A percentile compares a stretch with the other conserved stretches of the same genome.
phyloP scores from a whole-genome alignment of 805 yeast genomes.

The Barnettozyma californica region DNA sequence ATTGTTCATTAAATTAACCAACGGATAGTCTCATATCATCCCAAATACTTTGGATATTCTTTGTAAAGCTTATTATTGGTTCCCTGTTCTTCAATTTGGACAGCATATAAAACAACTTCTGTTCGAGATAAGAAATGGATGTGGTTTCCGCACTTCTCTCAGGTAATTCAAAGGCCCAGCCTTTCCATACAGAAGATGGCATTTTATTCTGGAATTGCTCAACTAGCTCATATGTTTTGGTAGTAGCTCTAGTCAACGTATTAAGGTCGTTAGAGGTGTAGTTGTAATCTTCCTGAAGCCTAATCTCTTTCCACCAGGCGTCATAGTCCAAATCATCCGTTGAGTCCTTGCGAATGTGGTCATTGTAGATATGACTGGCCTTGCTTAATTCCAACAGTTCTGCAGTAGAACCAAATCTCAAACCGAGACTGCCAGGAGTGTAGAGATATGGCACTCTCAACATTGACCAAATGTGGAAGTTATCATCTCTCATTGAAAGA shows the following conservation, averaged over 20 bases:
- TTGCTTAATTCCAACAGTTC: conserved; percentile 17
- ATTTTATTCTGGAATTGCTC: conserved; percentile 7
- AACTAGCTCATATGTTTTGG: conserved; percentile 19
- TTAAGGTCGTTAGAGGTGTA: conserved; percentile 34
- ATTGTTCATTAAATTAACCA: background rate
- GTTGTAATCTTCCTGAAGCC: conserved; percentile 45
- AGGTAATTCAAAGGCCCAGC: conserved; percentile 21
- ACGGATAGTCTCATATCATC: conserved; percentile 1
- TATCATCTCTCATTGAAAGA: conserved; percentile 39
- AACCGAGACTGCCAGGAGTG: conserved; percentile 40
- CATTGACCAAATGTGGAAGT: conserved; percentile 18
- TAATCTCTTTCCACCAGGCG: conserved; percentile 44
- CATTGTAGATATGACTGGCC: conserved; percentile 4
- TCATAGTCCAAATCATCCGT: conserved; percentile 21
- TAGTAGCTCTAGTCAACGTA: conserved; percentile 27
- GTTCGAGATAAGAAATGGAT: conserved; percentile 8
- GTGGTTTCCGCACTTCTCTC: conserved; percentile 2
- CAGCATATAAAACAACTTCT: conserved; percentile 5
- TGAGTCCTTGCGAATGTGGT: conserved; percentile 9
- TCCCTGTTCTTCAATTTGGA: conserved; percentile 4
- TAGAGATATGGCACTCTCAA: conserved; percentile 53
- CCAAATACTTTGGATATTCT: conserved; percentile 6
- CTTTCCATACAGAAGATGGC: conserved; percentile 7
- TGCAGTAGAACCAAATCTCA: conserved; percentile 28
- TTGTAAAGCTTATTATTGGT: background rate